Percentiles rank a stretch among this genome's conserved stretches.
Evolutionary conservation across 495 filamentous ascomycete species (phyloP).

Genomic region (Cairneyella variabilis): DNA sequence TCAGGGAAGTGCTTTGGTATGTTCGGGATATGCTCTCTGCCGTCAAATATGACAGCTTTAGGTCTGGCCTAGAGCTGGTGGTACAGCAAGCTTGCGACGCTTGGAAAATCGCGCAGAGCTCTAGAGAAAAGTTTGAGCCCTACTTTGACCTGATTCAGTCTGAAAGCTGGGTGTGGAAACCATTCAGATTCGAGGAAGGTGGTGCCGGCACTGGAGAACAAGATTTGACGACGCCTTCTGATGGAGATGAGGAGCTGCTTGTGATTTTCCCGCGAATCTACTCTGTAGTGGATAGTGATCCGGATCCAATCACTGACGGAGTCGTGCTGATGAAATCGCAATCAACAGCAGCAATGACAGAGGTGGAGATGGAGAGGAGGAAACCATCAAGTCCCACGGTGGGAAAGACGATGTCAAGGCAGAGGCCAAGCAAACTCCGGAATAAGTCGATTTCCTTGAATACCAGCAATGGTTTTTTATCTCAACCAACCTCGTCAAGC

Average conservation of each 20-base stretch:
- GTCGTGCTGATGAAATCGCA: not conserved
- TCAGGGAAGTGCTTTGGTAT: not conserved
- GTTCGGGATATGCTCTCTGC: not conserved
- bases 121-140: not conserved
- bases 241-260: not conserved
- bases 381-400: not conserved
- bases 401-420: not conserved
- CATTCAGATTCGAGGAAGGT: not conserved
- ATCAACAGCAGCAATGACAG: not conserved
- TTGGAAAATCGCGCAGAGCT: not conserved
- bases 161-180: not conserved
- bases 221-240: not conserved
- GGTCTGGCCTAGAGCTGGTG: not conserved
- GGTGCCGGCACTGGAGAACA: not conserved
- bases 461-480: not conserved
- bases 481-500: not conserved
- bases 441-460: not conserved
- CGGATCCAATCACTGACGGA: not conserved
- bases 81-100: not conserved
- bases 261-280: not conserved
- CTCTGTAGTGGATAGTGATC: not conserved
- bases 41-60: not conserved
- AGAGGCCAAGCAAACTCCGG: not conserved
- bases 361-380: not conserved
- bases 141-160: not conserved